Conservation (phyloP, 352 stramenopile species). For the Phytophthora vignae region DNA sequence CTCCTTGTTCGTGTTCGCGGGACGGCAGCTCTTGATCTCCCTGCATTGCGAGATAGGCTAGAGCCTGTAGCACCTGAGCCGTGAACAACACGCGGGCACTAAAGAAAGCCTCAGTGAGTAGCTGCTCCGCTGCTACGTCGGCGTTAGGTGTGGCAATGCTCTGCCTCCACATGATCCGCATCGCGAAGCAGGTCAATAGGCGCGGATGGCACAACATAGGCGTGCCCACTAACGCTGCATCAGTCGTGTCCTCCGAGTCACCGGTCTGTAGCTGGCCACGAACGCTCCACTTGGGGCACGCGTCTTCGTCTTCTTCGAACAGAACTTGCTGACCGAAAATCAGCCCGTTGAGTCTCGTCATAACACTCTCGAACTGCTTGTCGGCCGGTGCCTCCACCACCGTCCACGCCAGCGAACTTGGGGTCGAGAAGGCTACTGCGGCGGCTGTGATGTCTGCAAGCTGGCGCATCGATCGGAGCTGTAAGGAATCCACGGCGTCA, state of each 20-base stretch:
- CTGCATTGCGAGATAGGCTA: constrained; percentile 50
- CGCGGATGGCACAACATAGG: constrained; percentile 62
- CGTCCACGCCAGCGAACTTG: constrained; percentile 53
- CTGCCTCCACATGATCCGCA: constrained; percentile 56
- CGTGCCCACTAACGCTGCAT: constrained; percentile 36
- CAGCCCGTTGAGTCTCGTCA: constrained; percentile 58
- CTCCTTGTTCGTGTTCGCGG: constrained; percentile 4
- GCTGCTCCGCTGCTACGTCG: constrained; percentile 44
- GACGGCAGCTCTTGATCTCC: constrained; percentile 6
- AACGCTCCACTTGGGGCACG: constrained; percentile 15
- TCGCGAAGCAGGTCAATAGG: constrained; percentile 63
- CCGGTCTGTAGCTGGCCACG: constrained; percentile 12
- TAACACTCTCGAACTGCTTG: constrained; percentile 56
- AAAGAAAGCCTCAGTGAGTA: constrained; percentile 68
- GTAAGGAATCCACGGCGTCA: constrained; percentile 47
- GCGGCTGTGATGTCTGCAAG: constrained; percentile 54
- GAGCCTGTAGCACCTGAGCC: constrained; percentile 64
- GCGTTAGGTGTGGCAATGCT: constrained; percentile 38
- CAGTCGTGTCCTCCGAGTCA: constrained; percentile 29
- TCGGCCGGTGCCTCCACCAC: constrained; percentile 48
- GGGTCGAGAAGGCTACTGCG: constrained; percentile 49
- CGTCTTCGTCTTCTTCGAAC: constrained; percentile 69
- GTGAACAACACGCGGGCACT: constrained; percentile 63
- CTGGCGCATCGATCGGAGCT: constrained; percentile 68
- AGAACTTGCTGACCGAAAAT: constrained; percentile 81